phyloP scores from a whole-genome alignment of 371 early-diverging fungal species.

The Syncephalastrum monosporum region DNA sequence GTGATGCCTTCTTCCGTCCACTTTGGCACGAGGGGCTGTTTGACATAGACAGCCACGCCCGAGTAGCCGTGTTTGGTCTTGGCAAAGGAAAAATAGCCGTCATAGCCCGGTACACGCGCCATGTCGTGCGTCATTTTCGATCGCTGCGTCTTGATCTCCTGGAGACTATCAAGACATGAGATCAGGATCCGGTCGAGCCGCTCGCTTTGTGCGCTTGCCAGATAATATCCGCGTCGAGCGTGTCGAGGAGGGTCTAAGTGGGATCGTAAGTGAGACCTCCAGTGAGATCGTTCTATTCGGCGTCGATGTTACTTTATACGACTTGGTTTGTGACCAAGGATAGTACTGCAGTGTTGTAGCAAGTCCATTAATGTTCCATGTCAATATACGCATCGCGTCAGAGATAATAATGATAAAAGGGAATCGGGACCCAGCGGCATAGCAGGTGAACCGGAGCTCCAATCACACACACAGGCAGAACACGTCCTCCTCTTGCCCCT shows the following conservation, averaged over 20 bases:
- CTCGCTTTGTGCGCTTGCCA: constrained; percentile 34
- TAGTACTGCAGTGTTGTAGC: constrained; percentile 58
- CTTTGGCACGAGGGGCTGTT: constrained; percentile 45
- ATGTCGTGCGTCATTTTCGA: constrained; percentile 57
- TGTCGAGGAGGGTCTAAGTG: constrained; percentile 50
- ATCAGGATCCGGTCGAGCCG: not conserved
- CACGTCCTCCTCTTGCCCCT: no score
- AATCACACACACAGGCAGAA: no score
- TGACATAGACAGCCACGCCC: constrained; percentile 75
- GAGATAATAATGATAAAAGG: no score
- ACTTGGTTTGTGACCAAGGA: constrained; percentile 54
- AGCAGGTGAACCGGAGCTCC: no score
- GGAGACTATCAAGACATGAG: constrained; percentile 45
- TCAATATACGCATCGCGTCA: constrained; percentile 53
- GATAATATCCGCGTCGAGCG: constrained; percentile 70
- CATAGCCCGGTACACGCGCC: constrained; percentile 71
- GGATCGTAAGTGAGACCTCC: not conserved
- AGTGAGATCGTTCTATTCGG: not conserved
- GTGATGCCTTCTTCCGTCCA: constrained; percentile 70
- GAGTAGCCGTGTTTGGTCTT: constrained; percentile 67
- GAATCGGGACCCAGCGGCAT: no score
- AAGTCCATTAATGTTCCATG: constrained; percentile 71
- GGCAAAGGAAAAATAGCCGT: constrained; percentile 73
- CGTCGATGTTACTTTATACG: constrained; percentile 43
- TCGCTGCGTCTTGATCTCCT: constrained; percentile 77